Conservation (phyloP, 2,329 filamentous ascomycete species). For the Shiraia sp. region DNA sequence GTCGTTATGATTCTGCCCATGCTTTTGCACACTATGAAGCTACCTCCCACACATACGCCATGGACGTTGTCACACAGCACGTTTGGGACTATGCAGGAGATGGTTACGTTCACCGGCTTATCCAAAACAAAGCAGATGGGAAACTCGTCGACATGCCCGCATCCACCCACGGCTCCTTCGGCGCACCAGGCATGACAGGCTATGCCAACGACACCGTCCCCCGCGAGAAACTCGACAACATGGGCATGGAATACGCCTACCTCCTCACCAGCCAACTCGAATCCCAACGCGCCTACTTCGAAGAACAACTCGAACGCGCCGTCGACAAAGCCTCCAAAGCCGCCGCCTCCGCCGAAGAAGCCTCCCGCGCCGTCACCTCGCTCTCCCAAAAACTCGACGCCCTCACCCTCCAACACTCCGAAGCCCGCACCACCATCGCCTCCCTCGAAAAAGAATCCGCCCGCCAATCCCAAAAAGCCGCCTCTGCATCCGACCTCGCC, state of each 20-base stretch:
- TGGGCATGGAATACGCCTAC: slow-evolving; percentile 93
- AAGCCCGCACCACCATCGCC: slow-evolving; percentile 61
- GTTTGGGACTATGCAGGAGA: slow-evolving; percentile 98
- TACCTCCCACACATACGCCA: slow-evolving; percentile 85
- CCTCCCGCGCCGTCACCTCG: slow-evolving; percentile 54
- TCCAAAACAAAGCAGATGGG: slow-evolving; percentile 89
- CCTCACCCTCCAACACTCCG: slow-evolving; percentile 60
- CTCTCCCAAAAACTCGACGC: slow-evolving; percentile 55
- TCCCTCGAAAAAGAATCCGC: slow-evolving; percentile 73
- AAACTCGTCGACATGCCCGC: slow-evolving; percentile 89
- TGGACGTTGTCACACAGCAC: slow-evolving; percentile 90
- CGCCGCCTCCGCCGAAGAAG: slow-evolving; percentile 66
- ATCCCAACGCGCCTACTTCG: slow-evolving; percentile 89
- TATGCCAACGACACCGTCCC: slow-evolving; percentile 69
- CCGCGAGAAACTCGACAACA: slow-evolving; percentile 72
- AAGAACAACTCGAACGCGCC: slow-evolving; percentile 86
- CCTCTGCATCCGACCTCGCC: slow-evolving; percentile 75
- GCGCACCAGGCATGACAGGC: slow-evolving; percentile 46
- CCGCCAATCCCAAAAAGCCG: slow-evolving; percentile 58
- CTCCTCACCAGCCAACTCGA: slow-evolving; percentile 91
- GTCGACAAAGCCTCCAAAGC: slow-evolving; percentile 86
- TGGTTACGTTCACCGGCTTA: slow-evolving; percentile 92
- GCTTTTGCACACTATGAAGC: slow-evolving; percentile 93
- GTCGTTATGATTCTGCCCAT: slow-evolving; percentile 90
- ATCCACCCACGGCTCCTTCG: slow-evolving; percentile 30